Evolutionary conservation across 2,329 filamentous ascomycete species (phyloP).

Genomic region (Cryphonectria japonica): DNA sequence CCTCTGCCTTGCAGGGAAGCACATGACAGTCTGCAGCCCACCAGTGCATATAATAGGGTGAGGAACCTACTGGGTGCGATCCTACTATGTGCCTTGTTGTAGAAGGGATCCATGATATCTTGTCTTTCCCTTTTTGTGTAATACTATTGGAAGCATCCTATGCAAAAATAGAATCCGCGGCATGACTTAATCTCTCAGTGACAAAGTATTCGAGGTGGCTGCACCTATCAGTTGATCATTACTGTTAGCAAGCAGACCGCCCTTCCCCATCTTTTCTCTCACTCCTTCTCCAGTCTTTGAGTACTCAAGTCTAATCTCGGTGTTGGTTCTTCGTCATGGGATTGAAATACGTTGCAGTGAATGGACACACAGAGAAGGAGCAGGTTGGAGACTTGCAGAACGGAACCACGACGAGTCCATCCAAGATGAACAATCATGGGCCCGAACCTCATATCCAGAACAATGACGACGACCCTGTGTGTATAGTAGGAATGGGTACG

Average conservation of each 20-base stretch:
- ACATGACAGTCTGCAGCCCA: not conserved
- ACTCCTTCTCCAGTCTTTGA: not conserved
- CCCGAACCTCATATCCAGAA: not conserved
- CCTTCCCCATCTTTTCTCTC: not conserved
- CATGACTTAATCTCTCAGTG: not conserved
- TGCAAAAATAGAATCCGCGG: not conserved
- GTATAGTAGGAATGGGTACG: not conserved
- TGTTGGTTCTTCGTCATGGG: not conserved
- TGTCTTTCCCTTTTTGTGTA: not conserved
- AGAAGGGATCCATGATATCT: too few species aligned
- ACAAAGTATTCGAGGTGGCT: not conserved
- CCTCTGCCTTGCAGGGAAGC: too few species aligned
- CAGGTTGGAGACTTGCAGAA: not conserved
- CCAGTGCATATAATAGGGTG: not conserved
- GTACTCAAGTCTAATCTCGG: not conserved
- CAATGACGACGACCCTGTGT: not conserved
- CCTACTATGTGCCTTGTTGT: too few species aligned
- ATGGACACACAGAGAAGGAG: not conserved
- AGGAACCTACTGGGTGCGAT: too few species aligned
- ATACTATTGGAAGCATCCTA: not conserved
- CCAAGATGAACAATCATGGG: not conserved
- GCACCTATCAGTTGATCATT: not conserved
- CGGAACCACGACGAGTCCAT: not conserved
- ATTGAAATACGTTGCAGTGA: not conserved
- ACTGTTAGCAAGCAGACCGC: not conserved